Conservation (phyloP, 2,329 filamentous ascomycete species). For the Rhynchosporium agropyri region DNA sequence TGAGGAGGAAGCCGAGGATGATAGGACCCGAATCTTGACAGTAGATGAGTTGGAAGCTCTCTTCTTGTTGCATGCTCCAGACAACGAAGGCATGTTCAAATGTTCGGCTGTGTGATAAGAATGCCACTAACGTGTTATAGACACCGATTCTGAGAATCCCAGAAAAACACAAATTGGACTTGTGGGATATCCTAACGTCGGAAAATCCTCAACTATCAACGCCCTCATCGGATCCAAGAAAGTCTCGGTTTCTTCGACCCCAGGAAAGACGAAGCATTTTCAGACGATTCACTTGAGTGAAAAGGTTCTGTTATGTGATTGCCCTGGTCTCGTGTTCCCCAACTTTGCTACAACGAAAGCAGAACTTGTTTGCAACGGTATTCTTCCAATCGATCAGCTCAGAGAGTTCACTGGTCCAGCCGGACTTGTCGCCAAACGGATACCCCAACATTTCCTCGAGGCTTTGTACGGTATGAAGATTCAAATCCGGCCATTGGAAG, state of each 20-base stretch:
- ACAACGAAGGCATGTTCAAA: slow-evolving; percentile 53
- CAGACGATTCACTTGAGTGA: slow-evolving; percentile 95
- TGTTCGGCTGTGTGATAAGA: slow-evolving; percentile 24
- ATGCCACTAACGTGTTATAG: slow-evolving; percentile 36
- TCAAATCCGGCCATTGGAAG: slow-evolving; percentile 75
- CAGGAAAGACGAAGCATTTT: slow-evolving; percentile 99
- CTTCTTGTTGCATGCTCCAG: slow-evolving; percentile 75
- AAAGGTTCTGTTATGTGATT: slow-evolving; percentile 91
- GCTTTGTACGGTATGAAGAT: slow-evolving; percentile 94
- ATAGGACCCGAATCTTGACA: slow-evolving; percentile 77
- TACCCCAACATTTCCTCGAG: slow-evolving; percentile 87
- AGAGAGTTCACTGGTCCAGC: slow-evolving; percentile 89
- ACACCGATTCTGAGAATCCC: slow-evolving; percentile 50
- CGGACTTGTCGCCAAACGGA: slow-evolving; percentile 78
- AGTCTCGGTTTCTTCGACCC: slow-evolving; percentile 95
- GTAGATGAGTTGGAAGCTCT: slow-evolving; percentile 90
- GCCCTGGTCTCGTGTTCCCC: slow-evolving; percentile 96
- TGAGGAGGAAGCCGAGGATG: slow-evolving; percentile 38
- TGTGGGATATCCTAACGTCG: slow-evolving; percentile 97
- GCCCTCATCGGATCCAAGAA: slow-evolving; percentile 98
- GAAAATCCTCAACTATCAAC: slow-evolving; percentile 99
- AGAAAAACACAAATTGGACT: slow-evolving; percentile 86
- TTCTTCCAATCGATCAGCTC: slow-evolving; percentile 94
- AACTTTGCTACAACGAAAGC: slow-evolving; percentile 97
- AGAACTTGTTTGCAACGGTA: slow-evolving; percentile 91